Evolutionary conservation across 148 eudicot genomes (phyloP), one percentile per base, ranked within the genome.

Genomic region (Rhododendron simsii): DNA sequence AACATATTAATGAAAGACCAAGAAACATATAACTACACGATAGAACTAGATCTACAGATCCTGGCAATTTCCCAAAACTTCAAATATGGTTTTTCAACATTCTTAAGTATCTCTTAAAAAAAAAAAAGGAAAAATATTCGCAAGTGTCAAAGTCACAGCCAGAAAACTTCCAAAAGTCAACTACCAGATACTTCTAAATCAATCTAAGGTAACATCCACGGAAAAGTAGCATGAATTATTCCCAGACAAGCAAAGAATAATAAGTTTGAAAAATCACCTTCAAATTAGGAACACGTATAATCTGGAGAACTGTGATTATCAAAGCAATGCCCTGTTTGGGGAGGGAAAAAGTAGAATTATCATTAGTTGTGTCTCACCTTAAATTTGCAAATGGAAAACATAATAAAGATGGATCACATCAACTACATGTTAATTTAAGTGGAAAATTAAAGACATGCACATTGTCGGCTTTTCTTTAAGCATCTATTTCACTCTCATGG

Each of bases 251-350:
- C 6, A 47, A 61, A 79, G 30, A 73, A 37, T 67, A 50, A 82
- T 9, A n/a, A 57, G 57, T 50, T 63, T 74, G 67, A 45, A 82
- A 14, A 51, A 78, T 86, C 69, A 97, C 99, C 99, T 95, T 98
- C 85, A 98, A 94, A 92, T 98, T 98, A 77, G 99, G 99, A 80
- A 98, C 94, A 16, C 98, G 98, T 14, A 98, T 90, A 45, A 98
- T 96, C 94, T 98, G 99, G 89, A 98, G 98, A 88, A 98, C 99
- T 15, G 98, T 95, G 87, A 95, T 93, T 81, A 98, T 95, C 91
- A 98, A 91, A 61, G 99, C 95, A 86, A 98, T 98, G 55, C 99
- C 99, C 99, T 98, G 96, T 84, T 78, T 53, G 65, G 86, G 82
- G 75, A 77, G 69, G 79, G 20, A 87, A 69, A 77, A 84, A 18